These are phyloP conservation scores for Nakazawaea pomicola DNA, from an alignment of 805 yeast genomes.

Conservation along the genomic window DNA sequence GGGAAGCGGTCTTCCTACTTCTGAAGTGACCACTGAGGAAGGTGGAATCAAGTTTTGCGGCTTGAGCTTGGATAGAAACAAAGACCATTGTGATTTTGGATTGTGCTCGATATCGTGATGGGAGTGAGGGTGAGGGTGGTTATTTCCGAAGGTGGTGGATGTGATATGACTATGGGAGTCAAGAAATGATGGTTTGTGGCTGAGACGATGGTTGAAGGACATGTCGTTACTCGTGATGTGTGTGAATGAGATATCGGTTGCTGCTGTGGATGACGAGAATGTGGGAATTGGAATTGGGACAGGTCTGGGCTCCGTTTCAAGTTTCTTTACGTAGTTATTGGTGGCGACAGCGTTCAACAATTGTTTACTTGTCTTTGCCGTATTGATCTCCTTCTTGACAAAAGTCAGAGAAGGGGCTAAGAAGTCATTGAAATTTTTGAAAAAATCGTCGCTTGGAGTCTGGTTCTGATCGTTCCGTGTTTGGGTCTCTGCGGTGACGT, in stretches of 20 bases:
- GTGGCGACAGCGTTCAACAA: constrained; percentile 11
- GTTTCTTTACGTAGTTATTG: constrained; percentile 5
- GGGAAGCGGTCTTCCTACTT: constrained; percentile 21
- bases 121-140: too few relatives aligned
- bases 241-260: too few relatives aligned
- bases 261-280: neutral
- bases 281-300: neutral
- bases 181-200: too few relatives aligned
- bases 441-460: neutral
- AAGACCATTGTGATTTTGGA: constrained; percentile 7
- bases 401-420: neutral
- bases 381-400: neutral
- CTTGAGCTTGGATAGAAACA: constrained; percentile 5
- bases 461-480: neutral
- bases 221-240: too few relatives aligned
- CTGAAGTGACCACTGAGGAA: constrained; percentile 26
- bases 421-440: constrained; percentile 3
- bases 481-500: constrained; percentile 2
- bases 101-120: neutral
- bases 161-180: neutral
- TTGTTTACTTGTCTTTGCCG: constrained; percentile 9
- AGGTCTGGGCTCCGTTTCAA: neutral
- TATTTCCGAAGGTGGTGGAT: neutral
- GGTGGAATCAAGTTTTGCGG: constrained; percentile 23
- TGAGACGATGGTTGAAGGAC: too few relatives aligned